These are phyloP conservation scores for Tulasnella sp. DNA, from an alignment of 768 basidiomycete genomes.

Conservation along the genomic window DNA sequence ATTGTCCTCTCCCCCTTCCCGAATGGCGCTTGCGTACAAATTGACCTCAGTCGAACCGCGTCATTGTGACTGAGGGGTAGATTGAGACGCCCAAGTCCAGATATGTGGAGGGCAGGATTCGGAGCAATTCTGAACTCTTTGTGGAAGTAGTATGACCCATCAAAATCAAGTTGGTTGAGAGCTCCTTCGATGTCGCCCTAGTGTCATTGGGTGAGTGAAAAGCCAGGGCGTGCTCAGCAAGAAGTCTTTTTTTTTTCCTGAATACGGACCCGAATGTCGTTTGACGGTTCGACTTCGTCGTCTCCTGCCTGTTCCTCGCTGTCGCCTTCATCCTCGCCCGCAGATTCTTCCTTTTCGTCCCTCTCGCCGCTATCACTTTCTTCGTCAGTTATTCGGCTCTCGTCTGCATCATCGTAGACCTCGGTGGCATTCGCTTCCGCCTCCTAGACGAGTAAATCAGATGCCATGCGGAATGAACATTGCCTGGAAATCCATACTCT, in stretches of 20 bases:
- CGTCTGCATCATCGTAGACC: no score
- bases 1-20: constrained; percentile 40
- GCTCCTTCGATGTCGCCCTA: neutral
- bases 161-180: neutral
- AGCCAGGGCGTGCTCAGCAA: neutral
- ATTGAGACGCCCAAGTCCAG: constrained; percentile 36
- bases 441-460: no score
- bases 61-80: constrained; percentile 39
- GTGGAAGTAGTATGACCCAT: neutral
- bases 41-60: constrained; percentile 34
- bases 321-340: neutral
- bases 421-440: no score
- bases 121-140: constrained; percentile 20
- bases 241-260: neutral
- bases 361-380: neutral
- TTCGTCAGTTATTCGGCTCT: neutral
- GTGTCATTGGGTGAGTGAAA: neutral
- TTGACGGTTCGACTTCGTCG: neutral
- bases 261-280: neutral
- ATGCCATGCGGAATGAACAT: no score
- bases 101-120: constrained; percentile 39
- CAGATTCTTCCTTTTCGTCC: neutral
- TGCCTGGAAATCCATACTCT: no score
- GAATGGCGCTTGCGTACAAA: constrained; percentile 38
- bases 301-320: neutral